A percentile compares a stretch with the other conserved stretches of the same genome.
These are phyloP conservation scores for Arabidopsis thaliana DNA, from an alignment of 345 rosid genomes.

Conservation along the genomic window TAIR10.1 NC_003074.8:20823501-20824000, in stretches of 20 bases:
- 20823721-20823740: constrained; percentile 62
- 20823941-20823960: neutral
- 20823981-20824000: neutral
- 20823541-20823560: constrained; percentile 78
- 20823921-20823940: neutral
- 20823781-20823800: constrained; percentile 84
- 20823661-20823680: constrained; percentile 20
- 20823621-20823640: constrained; percentile 50
- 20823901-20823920: neutral
- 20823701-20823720: constrained; percentile 72
- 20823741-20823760: constrained; percentile 65
- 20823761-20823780: constrained; percentile 72
- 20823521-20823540: constrained; percentile 84
- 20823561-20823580: constrained; percentile 72
- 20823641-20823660: constrained; percentile 6
- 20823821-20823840: neutral
- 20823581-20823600: constrained; percentile 70
- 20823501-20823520: constrained; percentile 11
- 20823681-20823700: constrained; percentile 33
- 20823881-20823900: neutral
- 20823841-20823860: neutral
- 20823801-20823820: constrained; percentile 86
- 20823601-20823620: constrained; percentile 65
- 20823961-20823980: neutral
- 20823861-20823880: constrained; percentile 1